phyloP scores from a whole-genome alignment of 2,329 filamentous ascomycete species.

The Phaeosphaeria sp. region DNA sequence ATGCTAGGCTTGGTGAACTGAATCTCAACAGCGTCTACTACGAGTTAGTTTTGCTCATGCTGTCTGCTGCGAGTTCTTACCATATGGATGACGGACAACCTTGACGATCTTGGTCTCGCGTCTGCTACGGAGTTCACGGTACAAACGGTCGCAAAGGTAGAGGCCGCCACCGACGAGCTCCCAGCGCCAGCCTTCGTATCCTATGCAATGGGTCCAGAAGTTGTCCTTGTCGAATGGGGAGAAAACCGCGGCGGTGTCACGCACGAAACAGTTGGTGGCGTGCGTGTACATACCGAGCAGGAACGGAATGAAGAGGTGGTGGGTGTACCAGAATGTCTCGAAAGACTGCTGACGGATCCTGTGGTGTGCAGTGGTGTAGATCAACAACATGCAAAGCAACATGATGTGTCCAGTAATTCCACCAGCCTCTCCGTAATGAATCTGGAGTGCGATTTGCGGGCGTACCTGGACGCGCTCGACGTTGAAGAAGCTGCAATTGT shows the following conservation, averaged over 20 bases:
- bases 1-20: conserved; percentile 97
- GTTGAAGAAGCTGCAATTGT: conserved; percentile 80
- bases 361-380: conserved; percentile 94
- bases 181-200: conserved; percentile 97
- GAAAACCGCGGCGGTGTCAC: conserved; percentile 72
- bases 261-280: conserved; percentile 94
- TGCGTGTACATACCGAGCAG: conserved; percentile 93
- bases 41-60: conserved; percentile 33
- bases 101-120: conserved; percentile 88
- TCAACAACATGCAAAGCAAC: conserved; percentile 98
- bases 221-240: conserved; percentile 83
- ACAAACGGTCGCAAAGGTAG: conserved; percentile 87
- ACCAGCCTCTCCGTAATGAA: conserved; percentile 87
- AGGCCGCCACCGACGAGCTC: conserved; percentile 85
- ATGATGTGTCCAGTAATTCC: conserved; percentile 97
- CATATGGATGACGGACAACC: conserved; percentile 94
- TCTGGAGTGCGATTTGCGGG: conserved; percentile 79
- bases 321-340: conserved; percentile 99
- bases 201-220: conserved; percentile 93
- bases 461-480: conserved; percentile 86
- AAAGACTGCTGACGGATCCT: conserved; percentile 96
- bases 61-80: conserved; percentile 55
- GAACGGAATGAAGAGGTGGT: conserved; percentile 98
- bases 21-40: conserved; percentile 86
- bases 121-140: conserved; percentile 85